phyloP scores from a whole-genome alignment of 371 early-diverging fungal genomes.

The Mucor velutinosus region DNA sequence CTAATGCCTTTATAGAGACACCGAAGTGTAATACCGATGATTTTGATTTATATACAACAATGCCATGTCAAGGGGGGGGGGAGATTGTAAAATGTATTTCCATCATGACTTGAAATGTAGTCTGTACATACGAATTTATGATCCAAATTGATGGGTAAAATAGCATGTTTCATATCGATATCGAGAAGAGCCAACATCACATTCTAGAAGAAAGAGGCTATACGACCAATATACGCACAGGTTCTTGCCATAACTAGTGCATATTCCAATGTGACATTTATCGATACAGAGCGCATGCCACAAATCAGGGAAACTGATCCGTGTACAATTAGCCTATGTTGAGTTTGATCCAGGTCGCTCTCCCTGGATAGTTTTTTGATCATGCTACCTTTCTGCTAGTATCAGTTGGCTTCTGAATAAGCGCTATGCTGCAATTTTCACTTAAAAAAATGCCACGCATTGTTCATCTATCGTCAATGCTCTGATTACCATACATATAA shows the following conservation, averaged over 20 bases:
- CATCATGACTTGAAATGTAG: neutral
- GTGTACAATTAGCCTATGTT: neutral
- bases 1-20: neutral
- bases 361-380: neutral
- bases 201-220: neutral
- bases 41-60: neutral
- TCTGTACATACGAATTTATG: neutral
- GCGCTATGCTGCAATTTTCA: neutral
- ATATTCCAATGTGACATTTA: neutral
- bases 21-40: neutral
- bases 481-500: neutral
- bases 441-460: neutral
- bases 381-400: neutral
- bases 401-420: neutral
- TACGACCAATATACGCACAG: neutral
- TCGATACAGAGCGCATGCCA: neutral
- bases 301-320: neutral
- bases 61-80: neutral
- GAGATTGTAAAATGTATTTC: neutral
- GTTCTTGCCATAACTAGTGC: neutral
- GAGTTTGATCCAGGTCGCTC: neutral
- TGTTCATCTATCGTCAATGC: neutral
- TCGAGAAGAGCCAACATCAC: neutral
- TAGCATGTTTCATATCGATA: neutral
- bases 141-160: neutral